Base-by-base conservation (phyloP, 441 rosid species). In the Dalechampia spathulata region DNA sequence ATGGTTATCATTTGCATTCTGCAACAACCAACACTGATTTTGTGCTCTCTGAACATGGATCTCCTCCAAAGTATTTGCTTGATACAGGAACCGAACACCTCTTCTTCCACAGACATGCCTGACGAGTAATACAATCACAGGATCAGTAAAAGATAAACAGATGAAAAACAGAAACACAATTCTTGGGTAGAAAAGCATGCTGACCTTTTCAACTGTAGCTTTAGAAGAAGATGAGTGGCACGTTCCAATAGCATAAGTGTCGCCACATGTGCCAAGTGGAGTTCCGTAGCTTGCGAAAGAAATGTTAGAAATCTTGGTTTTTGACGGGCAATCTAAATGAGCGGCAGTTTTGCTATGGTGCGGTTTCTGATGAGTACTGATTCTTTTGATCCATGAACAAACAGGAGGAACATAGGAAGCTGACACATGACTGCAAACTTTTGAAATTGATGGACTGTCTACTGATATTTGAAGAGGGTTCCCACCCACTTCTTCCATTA, bases 401-500 rank as follows among this genome's bases (percentile, higher is more conserved):
- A 64, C 48, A 5, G 58, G 51, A 1, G 73, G 48, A 27, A 16
- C 19, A 56, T 51, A 55, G 14, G 68, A 61, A 22, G 39, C 50
- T 11, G 52, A 55, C 46, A 56, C 58, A 27, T 63, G 58, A 41
- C 69, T 48, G 48, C 78, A 73, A 8, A 67, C 54, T 57, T 58
- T 43, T n/a, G 67, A 51, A 41, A 70, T 58, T 49, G 67, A 50
- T 15, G 52, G 55, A 17, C 41, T 59, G 56, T 73, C 77, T 25
- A 79, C 25, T 6, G 78, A 61, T 9, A 79, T 70, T 37, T 65
- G 57, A 0, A 56, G 71, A 32, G 83, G 81, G 41, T 62, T 54
- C 6, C 81, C 85, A 1, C 63, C 64, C 26, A 70, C 58, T 63
- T 79, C 85, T 65, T 76, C 85, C 9, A 65, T 51, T 12, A 79